These are phyloP conservation scores for Candida koratica DNA, from an alignment of 805 yeast species.

Conservation along the genomic window DNA sequence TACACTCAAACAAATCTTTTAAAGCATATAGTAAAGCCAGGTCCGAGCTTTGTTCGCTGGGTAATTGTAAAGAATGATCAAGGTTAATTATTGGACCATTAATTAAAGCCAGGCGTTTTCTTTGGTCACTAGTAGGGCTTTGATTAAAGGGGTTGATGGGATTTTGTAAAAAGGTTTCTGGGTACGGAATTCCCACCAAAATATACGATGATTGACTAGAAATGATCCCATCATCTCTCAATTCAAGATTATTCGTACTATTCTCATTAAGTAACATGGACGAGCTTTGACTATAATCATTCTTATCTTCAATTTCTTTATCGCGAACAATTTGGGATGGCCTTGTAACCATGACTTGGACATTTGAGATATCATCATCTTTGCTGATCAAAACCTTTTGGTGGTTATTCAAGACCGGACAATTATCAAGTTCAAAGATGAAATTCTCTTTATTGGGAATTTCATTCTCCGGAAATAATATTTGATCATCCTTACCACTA, in stretches of 20 bases:
- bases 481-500: conserved; percentile 12
- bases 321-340: conserved; percentile 21
- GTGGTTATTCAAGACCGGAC: conserved; percentile 31
- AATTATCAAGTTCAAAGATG: conserved; percentile 17
- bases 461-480: conserved; percentile 10
- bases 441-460: conserved; percentile 14
- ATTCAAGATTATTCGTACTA: conserved; percentile 1
- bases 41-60: conserved; percentile 28
- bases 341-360: conserved; percentile 35
- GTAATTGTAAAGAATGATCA: conserved; percentile 58
- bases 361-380: conserved; percentile 24
- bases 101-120: conserved; percentile 73
- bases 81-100: conserved; percentile 82
- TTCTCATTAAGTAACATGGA: conserved; percentile 26
- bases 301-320: conserved; percentile 8
- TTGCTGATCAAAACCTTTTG: conserved; percentile 30
- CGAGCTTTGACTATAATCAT: conserved; percentile 32
- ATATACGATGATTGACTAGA: conserved; percentile 30
- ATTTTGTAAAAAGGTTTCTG: conserved; percentile 29
- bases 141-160: conserved; percentile 40
- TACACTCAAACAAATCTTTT: conserved; percentile 81
- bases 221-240: conserved; percentile 21
- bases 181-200: conserved; percentile 39
- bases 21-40: conserved; percentile 50
- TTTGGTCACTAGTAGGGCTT: conserved; percentile 56